Base-by-base conservation (phyloP, 192 early-diverging fungal genomes). In the Radiomyces spectabilis region DNA sequence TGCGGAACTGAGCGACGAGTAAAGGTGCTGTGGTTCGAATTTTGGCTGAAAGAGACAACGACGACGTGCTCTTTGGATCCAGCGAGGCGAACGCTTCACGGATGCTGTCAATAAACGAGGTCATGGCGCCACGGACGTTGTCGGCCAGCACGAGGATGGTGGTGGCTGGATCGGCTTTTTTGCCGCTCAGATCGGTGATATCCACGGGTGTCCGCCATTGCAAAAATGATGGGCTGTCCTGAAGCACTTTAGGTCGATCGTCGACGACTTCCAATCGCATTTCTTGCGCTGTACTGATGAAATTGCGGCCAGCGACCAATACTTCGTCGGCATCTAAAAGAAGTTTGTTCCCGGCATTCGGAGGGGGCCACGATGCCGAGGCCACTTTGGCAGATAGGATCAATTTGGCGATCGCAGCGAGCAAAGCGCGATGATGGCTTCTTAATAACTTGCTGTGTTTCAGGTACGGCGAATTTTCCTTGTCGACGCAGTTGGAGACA, bases 281-380 rank as follows among this genome's bases (percentile, higher is more conserved):
- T 6, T 85, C 74, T 59, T 85, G 82, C 2, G 85, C 89, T 9
- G 77, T 72, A 9, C 63, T 59, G 10, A 85, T 76, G 53, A 89
- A 91, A 27, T 72, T 65, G 19, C 80, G 74, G 22, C 89, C 80
- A 16, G 79, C 68, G n/a, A 74, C 65, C 34, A 90, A 64, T 4
- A 88, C 74, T 33, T 85, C 81, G 25, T 68, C 75, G n/a, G 77
- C 75, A 38, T 78, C 74, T 21, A 61, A 49, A 41, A 81, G 76
- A 66, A 90, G 79, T 1, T 78, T 79, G 19, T 69, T 55, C 22
- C 79, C 70, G 4, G 87, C 77, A 56, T 91, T 85, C 0, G 87
- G 85, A 12, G 82, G 84, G 29, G 89, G 85, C 88, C 88, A 92
- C 30, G 87, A 71, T 1, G 78, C 79, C 15, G 81, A 66, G 13